These are phyloP conservation scores for Coprinopsis strossmayeri DNA, from an alignment of 768 basidiomycete species.

Conservation along the genomic window DNA sequence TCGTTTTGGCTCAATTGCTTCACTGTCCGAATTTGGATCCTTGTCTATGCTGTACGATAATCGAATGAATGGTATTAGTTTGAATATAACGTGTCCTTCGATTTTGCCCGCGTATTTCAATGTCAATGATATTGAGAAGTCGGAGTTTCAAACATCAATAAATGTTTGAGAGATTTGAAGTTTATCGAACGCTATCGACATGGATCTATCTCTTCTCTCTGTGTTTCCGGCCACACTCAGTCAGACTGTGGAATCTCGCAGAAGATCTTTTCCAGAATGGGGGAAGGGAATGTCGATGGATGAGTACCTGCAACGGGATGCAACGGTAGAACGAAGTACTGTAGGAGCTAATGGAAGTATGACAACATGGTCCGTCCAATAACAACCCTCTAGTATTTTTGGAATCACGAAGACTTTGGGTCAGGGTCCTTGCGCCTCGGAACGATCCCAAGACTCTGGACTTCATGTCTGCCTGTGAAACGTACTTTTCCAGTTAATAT, in stretches of 20 bases:
- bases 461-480: constrained; percentile 57
- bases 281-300: constrained; percentile 34
- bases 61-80: too few relatives aligned
- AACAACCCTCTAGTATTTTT: neutral
- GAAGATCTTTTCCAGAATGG: constrained; percentile 30
- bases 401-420: neutral
- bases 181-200: neutral
- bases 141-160: too few relatives aligned
- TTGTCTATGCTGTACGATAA: too few relatives aligned
- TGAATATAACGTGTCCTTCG: too few relatives aligned
- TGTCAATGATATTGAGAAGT: too few relatives aligned
- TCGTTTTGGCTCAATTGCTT: too few relatives aligned
- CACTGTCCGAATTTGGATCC: too few relatives aligned
- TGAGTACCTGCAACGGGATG: constrained; percentile 39
- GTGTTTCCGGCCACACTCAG: constrained; percentile 34
- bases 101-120: too few relatives aligned
- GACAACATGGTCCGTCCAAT: constrained; percentile 39
- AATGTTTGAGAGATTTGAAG: too few relatives aligned
- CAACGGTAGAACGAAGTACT: constrained; percentile 31
- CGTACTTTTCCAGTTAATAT: constrained; percentile 43
- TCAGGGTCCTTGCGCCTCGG: constrained; percentile 54
- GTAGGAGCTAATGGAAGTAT: constrained; percentile 38
- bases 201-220: constrained; percentile 6
- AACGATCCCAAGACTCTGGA: constrained; percentile 42
- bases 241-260: constrained; percentile 36